phyloP scores from a whole-genome alignment of 768 basidiomycete species.

The Boletus edulis region DNA sequence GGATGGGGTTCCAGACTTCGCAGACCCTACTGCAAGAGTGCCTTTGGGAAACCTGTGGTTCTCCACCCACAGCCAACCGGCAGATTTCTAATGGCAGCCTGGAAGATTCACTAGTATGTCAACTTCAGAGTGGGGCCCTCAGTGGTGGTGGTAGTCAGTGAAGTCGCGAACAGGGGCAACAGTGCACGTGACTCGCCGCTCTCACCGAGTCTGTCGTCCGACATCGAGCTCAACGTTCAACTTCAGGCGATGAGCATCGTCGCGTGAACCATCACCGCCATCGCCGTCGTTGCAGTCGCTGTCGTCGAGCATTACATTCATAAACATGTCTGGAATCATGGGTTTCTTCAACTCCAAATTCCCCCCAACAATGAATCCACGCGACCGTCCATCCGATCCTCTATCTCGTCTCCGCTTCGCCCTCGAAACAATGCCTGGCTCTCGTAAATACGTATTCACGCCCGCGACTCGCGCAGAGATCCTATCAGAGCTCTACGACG shows the following conservation, averaged over 20 bases:
- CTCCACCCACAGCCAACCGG: too few relatives aligned
- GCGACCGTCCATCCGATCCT: constrained; percentile 58
- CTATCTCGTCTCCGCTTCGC: constrained; percentile 72
- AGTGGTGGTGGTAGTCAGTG: too few relatives aligned
- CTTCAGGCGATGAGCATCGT: background rate
- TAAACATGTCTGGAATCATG: constrained; percentile 40
- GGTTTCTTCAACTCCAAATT: constrained; percentile 49
- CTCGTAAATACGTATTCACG: constrained; percentile 74
- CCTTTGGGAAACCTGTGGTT: too few relatives aligned
- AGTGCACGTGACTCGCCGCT: background rate
- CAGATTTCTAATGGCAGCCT: too few relatives aligned
- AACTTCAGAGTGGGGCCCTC: too few relatives aligned
- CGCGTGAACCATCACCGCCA: background rate
- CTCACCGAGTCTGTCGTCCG: background rate
- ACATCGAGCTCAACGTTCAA: background rate
- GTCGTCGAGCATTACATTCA: background rate
- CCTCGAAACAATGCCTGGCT: constrained; percentile 79
- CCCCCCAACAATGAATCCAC: constrained; percentile 50
- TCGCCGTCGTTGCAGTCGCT: background rate
- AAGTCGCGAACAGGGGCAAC: too few relatives aligned
- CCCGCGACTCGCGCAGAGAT: constrained; percentile 75
- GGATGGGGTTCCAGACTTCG: too few relatives aligned
- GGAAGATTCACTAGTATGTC: too few relatives aligned
- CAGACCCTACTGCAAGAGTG: too few relatives aligned
- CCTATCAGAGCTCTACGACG: constrained; percentile 74